Base-by-base conservation (phyloP, 2,329 filamentous ascomycete species). In the Westerdykella sp. region DNA sequence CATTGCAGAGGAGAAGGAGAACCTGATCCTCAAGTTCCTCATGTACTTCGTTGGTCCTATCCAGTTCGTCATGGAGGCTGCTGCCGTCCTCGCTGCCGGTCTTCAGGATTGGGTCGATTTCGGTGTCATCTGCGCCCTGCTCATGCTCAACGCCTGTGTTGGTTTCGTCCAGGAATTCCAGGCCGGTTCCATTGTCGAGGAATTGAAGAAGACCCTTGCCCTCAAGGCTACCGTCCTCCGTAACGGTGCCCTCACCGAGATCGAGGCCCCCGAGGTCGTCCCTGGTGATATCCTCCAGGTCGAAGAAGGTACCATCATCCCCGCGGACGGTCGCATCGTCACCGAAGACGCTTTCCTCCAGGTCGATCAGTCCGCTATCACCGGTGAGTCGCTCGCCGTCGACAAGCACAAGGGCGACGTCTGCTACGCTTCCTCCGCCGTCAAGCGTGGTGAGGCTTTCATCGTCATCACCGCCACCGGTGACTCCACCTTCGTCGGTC, bases 81-180 rank as follows among this genome's bases (percentile, higher is more conserved):
- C 87, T 49, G 85, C 85, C 55, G 75, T 90, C 61, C 78, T 94
- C 46, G 87, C 88, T 64, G 86, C 84, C 49, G 86, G 85, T 80
- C 80, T 95, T 34, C 70, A 85, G 69, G 85, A 93, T 60, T 95
- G 88, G 88, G 85, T 95, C 52, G 88, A 95, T 73, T 91, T 95
- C 62, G 88, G 87, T 76, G 87, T 95, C 62, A 95, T 95, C 56
- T 88, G 84, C 68, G 87, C 73, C 62, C 76, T 94, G 40, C 78
- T 95, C 9, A 67, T 94, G 53, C 84, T 95, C 52, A 95, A 95
- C 73, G 88, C 88, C 34, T 73, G 71, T 51, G 88, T 95, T 51
- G 87, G 88, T 71, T 95, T 94, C 70, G 74, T 90, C 47, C 88
- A 95, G 68, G 88, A 95, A 72, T 94, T 78, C 70, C 87, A 94